A percentile compares a stretch with the other conserved stretches of the same genome.
phyloP scores from a whole-genome alignment of 768 basidiomycete genomes.

The Boletus reticulatus region DNA sequence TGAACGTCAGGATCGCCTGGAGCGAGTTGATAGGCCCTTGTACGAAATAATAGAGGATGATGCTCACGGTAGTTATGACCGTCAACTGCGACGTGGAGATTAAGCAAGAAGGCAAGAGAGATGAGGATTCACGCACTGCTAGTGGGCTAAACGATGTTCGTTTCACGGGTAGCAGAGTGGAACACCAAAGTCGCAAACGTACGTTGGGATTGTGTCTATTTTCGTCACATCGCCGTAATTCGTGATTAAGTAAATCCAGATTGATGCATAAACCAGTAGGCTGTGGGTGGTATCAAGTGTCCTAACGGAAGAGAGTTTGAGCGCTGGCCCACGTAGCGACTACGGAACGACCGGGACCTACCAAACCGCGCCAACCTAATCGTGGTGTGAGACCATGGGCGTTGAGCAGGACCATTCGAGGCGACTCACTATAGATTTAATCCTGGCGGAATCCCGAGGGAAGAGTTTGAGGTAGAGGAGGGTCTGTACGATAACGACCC shows the following conservation, averaged over 20 bases:
- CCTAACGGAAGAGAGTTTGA: conserved; percentile 8
- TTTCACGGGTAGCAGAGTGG: background rate
- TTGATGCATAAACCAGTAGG: conserved; percentile 36
- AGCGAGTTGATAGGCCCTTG: conserved; percentile 14
- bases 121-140: conserved; percentile 20
- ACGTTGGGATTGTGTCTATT: conserved; percentile 48
- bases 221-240: conserved; percentile 39
- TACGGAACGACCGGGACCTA: background rate
- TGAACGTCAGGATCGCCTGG: conserved; percentile 47
- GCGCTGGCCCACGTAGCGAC: background rate
- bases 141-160: conserved; percentile 14
- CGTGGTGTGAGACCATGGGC: background rate
- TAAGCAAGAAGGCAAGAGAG: background rate
- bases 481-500: conserved; percentile 25
- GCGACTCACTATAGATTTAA: conserved; percentile 24
- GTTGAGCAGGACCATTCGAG: background rate
- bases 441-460: conserved; percentile 19
- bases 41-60: background rate
- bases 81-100: conserved; percentile 21
- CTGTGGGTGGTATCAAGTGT: conserved; percentile 41
- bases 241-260: conserved; percentile 44
- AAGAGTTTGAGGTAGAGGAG: conserved; percentile 31
- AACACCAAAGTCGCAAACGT: background rate
- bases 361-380: conserved; percentile 30
- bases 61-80: conserved; percentile 31